phyloP scores from a whole-genome alignment of 2,329 filamentous ascomycete genomes.

The Hirsutella rhossiliensis region DNA sequence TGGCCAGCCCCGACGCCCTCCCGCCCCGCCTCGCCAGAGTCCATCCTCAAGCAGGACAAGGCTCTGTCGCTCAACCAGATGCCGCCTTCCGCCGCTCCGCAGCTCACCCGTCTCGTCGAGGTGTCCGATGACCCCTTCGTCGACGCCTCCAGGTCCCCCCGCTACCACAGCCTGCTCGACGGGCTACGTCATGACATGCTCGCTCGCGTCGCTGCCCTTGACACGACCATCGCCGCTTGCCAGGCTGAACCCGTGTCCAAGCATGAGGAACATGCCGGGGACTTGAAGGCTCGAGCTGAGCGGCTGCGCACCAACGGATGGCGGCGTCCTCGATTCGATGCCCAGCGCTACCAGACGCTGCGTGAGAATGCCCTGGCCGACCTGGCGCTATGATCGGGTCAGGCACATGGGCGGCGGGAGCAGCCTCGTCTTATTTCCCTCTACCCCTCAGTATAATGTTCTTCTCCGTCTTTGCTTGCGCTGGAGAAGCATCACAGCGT shows the following conservation, averaged over 20 bases:
- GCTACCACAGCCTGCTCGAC: slow-evolving; percentile 35
- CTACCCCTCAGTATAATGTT: no score
- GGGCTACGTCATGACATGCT: slow-evolving; percentile 35
- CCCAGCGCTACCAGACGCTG: slow-evolving; percentile 37
- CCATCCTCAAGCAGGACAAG: slow-evolving; percentile 7
- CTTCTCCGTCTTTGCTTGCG: no score
- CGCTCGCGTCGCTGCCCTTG: slow-evolving; percentile 34
- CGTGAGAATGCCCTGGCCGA: slow-evolving; percentile 40
- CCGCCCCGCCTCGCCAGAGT: slow-evolving; percentile 8
- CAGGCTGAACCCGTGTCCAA: slow-evolving; percentile 9
- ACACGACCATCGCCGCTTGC: slow-evolving; percentile 23
- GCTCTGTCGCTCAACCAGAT: not conserved
- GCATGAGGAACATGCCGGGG: slow-evolving; percentile 22
- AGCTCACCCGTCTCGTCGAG: slow-evolving; percentile 6
- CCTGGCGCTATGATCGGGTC: slow-evolving; percentile 14
- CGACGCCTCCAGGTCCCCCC: slow-evolving; percentile 31
- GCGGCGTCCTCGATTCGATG: slow-evolving; percentile 43
- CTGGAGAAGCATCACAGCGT: no score
- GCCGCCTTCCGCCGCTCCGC: not conserved
- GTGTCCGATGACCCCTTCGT: slow-evolving; percentile 22
- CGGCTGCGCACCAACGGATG: slow-evolving; percentile 41
- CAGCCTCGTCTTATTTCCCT: no score
- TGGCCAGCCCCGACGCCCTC: slow-evolving; percentile 14
- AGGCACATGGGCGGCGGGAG: no score
- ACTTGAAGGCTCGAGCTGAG: slow-evolving; percentile 40